Conservation (phyloP, 164 flowering plant genomes). For the Vitis labrusca region DNA sequence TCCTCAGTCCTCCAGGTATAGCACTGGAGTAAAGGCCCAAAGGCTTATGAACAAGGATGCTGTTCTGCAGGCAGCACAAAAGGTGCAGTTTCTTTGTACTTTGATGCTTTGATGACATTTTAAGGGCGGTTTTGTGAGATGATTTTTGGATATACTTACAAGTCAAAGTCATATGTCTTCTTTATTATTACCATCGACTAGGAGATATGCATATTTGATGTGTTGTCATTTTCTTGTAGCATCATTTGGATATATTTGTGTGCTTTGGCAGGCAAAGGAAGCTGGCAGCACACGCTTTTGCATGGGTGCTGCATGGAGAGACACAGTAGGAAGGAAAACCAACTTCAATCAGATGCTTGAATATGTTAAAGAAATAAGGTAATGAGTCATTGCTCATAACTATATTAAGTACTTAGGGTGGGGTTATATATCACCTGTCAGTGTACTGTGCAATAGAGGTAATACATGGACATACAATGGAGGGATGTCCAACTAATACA, state of each 20-base stretch:
- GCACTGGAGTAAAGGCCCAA: conserved; percentile 86
- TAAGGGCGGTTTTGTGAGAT: not conserved
- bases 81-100: conserved; percentile 37
- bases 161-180: not conserved
- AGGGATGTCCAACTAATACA: too few relatives aligned
- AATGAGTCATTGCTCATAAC: not conserved
- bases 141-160: not conserved
- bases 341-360: conserved; percentile 94
- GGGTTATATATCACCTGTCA: too few relatives aligned
- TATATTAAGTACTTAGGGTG: too few relatives aligned
- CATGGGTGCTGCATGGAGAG: conserved; percentile 99
- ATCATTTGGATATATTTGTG: conserved; percentile 1
- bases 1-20: conserved; percentile 92
- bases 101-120: not conserved
- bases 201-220: not conserved
- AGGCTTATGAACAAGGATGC: conserved; percentile 85
- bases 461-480: too few relatives aligned
- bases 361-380: conserved; percentile 96
- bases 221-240: not conserved
- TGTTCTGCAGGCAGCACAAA: conserved; percentile 81
- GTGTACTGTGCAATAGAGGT: too few relatives aligned
- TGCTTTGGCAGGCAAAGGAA: conserved; percentile 81
- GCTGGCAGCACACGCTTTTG: conserved; percentile 99
- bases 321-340: conserved; percentile 92
- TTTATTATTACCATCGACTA: not conserved